Conservation (phyloP, 2,329 filamentous ascomycete species). For the Hypoxylon sp. region DNA sequence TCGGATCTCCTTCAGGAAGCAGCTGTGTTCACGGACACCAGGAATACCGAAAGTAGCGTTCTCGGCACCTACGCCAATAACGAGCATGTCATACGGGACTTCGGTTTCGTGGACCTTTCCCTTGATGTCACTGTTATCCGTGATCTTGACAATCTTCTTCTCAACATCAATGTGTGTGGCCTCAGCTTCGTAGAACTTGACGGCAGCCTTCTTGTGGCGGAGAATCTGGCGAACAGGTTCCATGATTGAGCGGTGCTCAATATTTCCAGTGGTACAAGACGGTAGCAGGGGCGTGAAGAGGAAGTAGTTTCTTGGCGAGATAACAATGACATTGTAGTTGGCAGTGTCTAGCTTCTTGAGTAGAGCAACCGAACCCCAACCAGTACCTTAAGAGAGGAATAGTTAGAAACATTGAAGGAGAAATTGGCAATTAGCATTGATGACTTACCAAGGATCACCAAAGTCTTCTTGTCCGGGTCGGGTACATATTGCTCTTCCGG, state of each 20-base stretch:
- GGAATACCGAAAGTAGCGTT: constrained; percentile 99
- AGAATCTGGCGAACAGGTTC: constrained; percentile 97
- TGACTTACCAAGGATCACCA: constrained; percentile 88
- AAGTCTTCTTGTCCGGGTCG: constrained; percentile 94
- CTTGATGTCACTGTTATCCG: constrained; percentile 94
- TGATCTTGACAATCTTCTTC: constrained; percentile 88
- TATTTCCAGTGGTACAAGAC: constrained; percentile 96
- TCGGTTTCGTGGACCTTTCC: constrained; percentile 86
- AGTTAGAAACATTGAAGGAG: constrained; percentile 34
- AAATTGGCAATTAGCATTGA: constrained; percentile 18
- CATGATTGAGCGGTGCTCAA: constrained; percentile 99
- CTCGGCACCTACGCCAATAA: constrained; percentile 96
- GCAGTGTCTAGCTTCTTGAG: constrained; percentile 99
- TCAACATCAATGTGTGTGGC: constrained; percentile 95
- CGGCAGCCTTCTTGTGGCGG: constrained; percentile 91
- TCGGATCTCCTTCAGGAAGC: constrained; percentile 98
- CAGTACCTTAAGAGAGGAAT: constrained; percentile 76
- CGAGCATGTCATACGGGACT: constrained; percentile 97
- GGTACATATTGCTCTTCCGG: constrained; percentile 83
- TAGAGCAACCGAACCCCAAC: constrained; percentile 95
- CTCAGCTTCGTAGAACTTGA: constrained; percentile 98
- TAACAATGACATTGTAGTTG: constrained; percentile 98
- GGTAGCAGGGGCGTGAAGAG: constrained; percentile 97
- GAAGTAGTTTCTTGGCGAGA: constrained; percentile 99
- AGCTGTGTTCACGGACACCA: constrained; percentile 93